These are phyloP conservation scores for Polytrichum commune DNA, from an alignment of 225 moss, liverwort and hornwort genomes.

Conservation along the genomic window DNA sequence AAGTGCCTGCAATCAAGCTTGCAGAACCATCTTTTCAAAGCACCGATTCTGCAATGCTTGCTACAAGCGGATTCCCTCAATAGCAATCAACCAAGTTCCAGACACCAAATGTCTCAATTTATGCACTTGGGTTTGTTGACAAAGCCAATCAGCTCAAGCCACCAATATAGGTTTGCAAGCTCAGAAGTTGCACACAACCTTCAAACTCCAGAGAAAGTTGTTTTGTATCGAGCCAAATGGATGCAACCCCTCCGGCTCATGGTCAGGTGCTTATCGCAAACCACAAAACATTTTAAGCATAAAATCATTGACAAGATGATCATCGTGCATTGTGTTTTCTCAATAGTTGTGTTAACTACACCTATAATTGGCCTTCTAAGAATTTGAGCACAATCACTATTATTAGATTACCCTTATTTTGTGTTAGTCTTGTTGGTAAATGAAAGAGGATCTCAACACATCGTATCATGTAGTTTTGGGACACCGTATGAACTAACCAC, in stretches of 20 bases:
- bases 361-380: too few relatives aligned
- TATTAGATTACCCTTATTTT: too few relatives aligned
- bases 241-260: slow-evolving; percentile 86
- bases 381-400: too few relatives aligned
- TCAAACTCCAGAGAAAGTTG: slow-evolving; percentile 39
- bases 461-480: too few relatives aligned
- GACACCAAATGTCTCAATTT: neutral
- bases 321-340: too few relatives aligned
- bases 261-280: slow-evolving; percentile 52
- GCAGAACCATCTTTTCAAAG: slow-evolving; percentile 3
- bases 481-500: too few relatives aligned
- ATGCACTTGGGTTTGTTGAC: neutral
- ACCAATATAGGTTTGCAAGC: slow-evolving; percentile 12
- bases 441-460: too few relatives aligned
- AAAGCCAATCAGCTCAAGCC: neutral
- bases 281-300: too few relatives aligned
- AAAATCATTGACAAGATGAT: too few relatives aligned
- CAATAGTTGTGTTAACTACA: too few relatives aligned
- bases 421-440: too few relatives aligned
- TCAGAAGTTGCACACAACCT: slow-evolving; percentile 18
- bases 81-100: slow-evolving; percentile 3
- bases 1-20: slow-evolving; percentile 23
- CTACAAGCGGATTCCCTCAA: slow-evolving; percentile 7
- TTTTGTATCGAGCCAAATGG: slow-evolving; percentile 85
- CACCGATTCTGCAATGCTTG: slow-evolving; percentile 11